Evolutionary conservation across 139 green algal species (phyloP).

Genomic region (Limnomonas spitsbergensis): DNA sequence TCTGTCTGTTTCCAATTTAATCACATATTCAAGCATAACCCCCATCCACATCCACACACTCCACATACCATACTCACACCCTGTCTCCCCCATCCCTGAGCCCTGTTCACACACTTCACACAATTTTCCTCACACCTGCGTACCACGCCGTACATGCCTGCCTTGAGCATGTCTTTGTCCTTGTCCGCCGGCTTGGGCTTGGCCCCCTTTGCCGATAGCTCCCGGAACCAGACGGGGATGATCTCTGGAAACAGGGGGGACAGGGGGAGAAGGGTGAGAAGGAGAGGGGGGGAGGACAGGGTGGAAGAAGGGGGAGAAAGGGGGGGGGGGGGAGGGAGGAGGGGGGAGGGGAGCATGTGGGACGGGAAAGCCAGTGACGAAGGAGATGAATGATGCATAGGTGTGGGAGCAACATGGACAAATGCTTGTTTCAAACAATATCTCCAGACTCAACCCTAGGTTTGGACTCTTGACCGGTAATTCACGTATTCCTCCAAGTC

Average conservation of each 20-base stretch:
- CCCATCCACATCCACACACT: too few species aligned
- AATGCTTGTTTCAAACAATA: background rate
- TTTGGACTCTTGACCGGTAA: too few species aligned
- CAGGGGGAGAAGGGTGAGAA: background rate
- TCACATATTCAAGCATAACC: too few species aligned
- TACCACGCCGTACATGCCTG: slow-evolving; percentile 78
- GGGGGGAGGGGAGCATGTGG: background rate
- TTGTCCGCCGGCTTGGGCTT: slow-evolving; percentile 18
- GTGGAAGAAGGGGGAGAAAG: too few species aligned
- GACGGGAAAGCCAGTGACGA: background rate
- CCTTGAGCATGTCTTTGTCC: slow-evolving; percentile 49
- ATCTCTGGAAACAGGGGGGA: background rate
- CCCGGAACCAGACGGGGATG: slow-evolving; percentile 31
- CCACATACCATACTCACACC: too few species aligned
- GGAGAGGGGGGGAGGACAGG: background rate
- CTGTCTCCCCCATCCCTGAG: too few species aligned
- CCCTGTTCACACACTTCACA: too few species aligned
- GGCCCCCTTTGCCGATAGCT: slow-evolving; percentile 15
- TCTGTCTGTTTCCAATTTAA: too few species aligned
- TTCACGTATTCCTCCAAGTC: too few species aligned
- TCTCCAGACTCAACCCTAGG: too few species aligned
- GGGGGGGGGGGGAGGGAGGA: too few species aligned
- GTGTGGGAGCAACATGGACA: background rate
- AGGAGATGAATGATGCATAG: background rate
- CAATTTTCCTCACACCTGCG: slow-evolving; percentile 44